Evolutionary conservation across 257 asterid species (phyloP).

Genomic region (Solanum pennellii): DNA sequence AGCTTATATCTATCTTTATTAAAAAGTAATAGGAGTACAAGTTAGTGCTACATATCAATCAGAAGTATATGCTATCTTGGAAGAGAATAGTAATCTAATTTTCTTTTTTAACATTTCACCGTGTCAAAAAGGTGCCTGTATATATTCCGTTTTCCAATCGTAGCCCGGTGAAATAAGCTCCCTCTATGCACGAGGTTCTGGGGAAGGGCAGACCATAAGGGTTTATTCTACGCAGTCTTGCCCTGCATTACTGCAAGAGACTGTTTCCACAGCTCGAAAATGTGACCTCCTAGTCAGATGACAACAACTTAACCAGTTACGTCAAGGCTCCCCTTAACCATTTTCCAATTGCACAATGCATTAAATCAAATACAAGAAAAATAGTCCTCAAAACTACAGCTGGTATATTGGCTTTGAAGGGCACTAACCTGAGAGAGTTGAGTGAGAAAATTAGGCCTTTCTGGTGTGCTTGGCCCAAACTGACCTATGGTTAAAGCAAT

Average conservation of each 20-base stretch:
- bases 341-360: not conserved
- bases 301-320: too few relatives aligned
- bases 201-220: not conserved
- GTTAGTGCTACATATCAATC: not conserved
- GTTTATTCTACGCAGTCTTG: too few relatives aligned
- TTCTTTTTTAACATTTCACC: not conserved
- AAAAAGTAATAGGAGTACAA: not conserved
- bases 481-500: slow-evolving; percentile 89
- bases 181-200: fast-evolving
- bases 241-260: too few relatives aligned
- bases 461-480: slow-evolving; percentile 40
- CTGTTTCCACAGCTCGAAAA: too few relatives aligned
- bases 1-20: not conserved
- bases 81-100: not conserved
- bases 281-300: too few relatives aligned
- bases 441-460: slow-evolving; percentile 55
- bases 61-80: not conserved
- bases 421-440: slow-evolving; percentile 69
- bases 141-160: too few relatives aligned
- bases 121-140: not conserved
- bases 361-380: not conserved
- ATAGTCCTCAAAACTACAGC: not conserved
- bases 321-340: not conserved
- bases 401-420: not conserved
- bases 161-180: not conserved